Base-by-base conservation (phyloP, 345 rosid genomes). In the Litchi chinensis region DNA sequence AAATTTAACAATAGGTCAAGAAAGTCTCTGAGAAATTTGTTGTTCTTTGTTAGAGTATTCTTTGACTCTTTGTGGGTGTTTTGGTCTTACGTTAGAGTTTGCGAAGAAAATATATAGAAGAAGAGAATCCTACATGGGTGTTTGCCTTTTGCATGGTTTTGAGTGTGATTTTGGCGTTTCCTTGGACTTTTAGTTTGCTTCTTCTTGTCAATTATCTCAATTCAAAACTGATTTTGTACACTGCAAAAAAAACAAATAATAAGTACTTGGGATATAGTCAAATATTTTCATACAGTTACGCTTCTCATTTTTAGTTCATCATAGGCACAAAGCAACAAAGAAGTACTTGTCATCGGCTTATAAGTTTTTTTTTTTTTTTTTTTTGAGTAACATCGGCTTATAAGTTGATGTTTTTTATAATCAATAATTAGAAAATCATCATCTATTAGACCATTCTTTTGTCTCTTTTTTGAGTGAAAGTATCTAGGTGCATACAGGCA, bases 121-220 rank as follows among this genome's bases (percentile, higher is more conserved):
- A 77, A 80, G 74, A 75, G 83, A 77, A 82, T 75, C 81, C 77
- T 59, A 68, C 9, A 18, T 69, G 71, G 19, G 39, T 74, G 7
- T 44, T 44, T 44, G 59, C 16, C 44, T 37, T 10, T 62, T 81
- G 93, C 93, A 83, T 90, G 87, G 87, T 81, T 84, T 87, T 90
- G 82, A 82, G 93, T 85, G 90, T 73, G 62, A 73, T 80, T 90
- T 88, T 87, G 90, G 85, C 88, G 67, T 85, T 87, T 79, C 72
- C 74, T 66, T 63, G 54, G 64, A 56, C 32, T 44, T 52, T 13
- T 64, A 50, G 15, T 22, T 46, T 44, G 59, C 68, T 73, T 67
- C 54, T 65, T 7, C 39, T 41, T 54, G 77, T 82, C 79, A 69
- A 79, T 56, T 41, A 28, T 24, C 75, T 57, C 40, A 5, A 68